Evolutionary conservation across 2,329 filamentous ascomycete genomes (phyloP), one percentile per base, ranked within the genome.

Genomic region (Apiospora hydei): DNA sequence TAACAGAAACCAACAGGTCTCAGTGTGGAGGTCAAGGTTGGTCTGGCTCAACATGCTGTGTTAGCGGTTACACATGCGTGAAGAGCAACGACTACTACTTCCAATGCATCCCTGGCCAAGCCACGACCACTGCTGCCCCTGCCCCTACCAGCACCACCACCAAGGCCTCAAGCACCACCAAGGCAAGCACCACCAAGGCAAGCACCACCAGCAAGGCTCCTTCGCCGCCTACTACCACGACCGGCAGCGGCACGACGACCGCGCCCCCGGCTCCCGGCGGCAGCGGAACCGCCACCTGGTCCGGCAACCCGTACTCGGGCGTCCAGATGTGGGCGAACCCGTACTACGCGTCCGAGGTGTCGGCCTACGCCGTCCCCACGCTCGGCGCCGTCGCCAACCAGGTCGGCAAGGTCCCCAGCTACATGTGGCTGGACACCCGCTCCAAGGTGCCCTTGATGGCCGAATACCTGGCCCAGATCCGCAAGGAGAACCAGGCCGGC

Each of bases 351-450:
- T 86, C 85, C 24, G 87, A 89, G 79, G 83, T 90, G 71, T 83
- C 84, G 71, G 85, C 79, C 47, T 81, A 86, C 24, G 92, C 92
- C 10, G 87, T 93, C 26, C 91, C 92, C 11, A 88, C 88, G 21
- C 81, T 94, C 73, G 88, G 88, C 13, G 85, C 88, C 24, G 86
- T 85, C 73, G 86, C 87, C 7, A 84, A 84, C 26, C 84, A 83
- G 67, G 87, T 87, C 47, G 87, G 86, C 71, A 82, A 87, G 73
- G 85, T 89, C 0, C 86, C 87, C 38, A 85, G 84, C 68, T 88
- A 87, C 79, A 84, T 85, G 80, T 88, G 85, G 86, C 80, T 86
- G 83, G 88, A 89, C 77, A 85, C 85, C 57, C 83, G 83, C 64
- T 81, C 81, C 72, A 88, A 88, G 77, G 82, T 88, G 21, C 81